phyloP scores from a whole-genome alignment of 306 rosid genomes.

The Prunus padus region DNA sequence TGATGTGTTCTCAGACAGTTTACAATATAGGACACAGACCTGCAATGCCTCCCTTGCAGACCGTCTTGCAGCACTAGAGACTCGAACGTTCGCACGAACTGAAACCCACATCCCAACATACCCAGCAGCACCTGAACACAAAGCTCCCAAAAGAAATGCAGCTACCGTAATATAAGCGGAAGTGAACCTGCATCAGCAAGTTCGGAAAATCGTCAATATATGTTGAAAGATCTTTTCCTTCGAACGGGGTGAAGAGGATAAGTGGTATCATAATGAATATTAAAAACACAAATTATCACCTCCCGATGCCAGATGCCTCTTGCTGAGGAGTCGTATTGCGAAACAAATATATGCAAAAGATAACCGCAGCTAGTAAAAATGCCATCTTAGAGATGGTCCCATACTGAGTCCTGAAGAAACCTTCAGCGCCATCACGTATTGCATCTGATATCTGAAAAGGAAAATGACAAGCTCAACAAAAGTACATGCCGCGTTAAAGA shows the following conservation, averaged over 20 bases:
- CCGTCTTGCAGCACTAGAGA: conserved; percentile 97
- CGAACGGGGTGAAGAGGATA: neutral
- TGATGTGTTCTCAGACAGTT: conserved; percentile 23
- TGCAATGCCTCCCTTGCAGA: conserved; percentile 99
- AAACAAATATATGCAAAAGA: conserved; percentile 86
- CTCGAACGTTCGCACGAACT: conserved; percentile 98
- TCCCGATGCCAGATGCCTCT: conserved; percentile 87
- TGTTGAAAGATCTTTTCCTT: neutral
- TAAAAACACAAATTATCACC: conserved; percentile 47
- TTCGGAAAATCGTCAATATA: conserved; percentile 17
- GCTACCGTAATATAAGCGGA: conserved; percentile 92
- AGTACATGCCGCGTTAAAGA: conserved; percentile 22
- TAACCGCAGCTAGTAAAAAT: conserved; percentile 69
- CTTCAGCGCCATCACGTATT: conserved; percentile 99
- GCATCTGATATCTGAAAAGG: conserved; percentile 86
- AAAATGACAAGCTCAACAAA: conserved; percentile 13
- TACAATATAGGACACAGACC: conserved; percentile 49
- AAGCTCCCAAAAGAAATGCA: conserved; percentile 91
- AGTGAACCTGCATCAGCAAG: conserved; percentile 67
- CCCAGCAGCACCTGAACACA: conserved; percentile 96
- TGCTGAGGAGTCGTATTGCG: conserved; percentile 86
- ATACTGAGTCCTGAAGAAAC: conserved; percentile 95
- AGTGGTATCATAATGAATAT: neutral
- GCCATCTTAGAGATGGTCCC: conserved; percentile 99
- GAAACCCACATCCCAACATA: conserved; percentile 99